Percentiles rank a stretch among this genome's conserved stretches.
Evolutionary conservation across 2,329 filamentous ascomycete species (phyloP).

Genomic region (Penicillium digitatum): DNA sequence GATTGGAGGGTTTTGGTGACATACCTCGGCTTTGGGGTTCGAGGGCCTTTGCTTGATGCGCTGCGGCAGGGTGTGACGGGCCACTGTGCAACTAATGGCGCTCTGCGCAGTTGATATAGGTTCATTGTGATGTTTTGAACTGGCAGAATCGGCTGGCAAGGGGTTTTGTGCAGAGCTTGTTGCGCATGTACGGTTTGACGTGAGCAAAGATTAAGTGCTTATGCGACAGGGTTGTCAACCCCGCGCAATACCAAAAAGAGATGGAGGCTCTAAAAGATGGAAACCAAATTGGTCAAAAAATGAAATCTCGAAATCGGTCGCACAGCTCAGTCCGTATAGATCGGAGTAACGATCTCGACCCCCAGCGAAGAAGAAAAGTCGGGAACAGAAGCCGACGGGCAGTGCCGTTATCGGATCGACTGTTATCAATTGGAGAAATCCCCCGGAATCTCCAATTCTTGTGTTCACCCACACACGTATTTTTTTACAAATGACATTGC

Average conservation of each 20-base stretch:
- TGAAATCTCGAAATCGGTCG: not conserved
- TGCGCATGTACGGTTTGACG: not conserved
- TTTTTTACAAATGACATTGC: conserved; percentile 28
- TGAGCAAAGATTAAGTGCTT: not conserved
- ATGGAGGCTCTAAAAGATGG: not conserved
- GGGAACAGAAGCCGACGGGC: not conserved
- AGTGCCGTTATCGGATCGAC: conserved; percentile 6
- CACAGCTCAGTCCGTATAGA: not conserved
- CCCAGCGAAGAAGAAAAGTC: conserved; percentile 7
- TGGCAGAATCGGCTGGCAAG: not conserved
- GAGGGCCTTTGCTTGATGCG: conserved; percentile 17
- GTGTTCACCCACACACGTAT: not conserved
- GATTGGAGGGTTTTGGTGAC: not conserved
- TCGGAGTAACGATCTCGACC: not conserved
- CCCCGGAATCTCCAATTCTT: not conserved
- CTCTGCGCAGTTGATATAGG: conserved; percentile 22
- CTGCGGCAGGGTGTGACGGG: conserved; percentile 11
- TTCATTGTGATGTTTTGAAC: conserved; percentile 25
- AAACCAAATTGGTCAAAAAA: not conserved
- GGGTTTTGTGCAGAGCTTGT: not conserved
- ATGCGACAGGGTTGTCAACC: not conserved
- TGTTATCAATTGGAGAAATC: not conserved
- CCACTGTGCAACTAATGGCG: conserved; percentile 21
- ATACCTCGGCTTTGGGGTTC: conserved; percentile 21
- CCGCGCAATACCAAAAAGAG: not conserved